Conservation (phyloP, 805 yeast species). For the Candida sithepensis region DNA sequence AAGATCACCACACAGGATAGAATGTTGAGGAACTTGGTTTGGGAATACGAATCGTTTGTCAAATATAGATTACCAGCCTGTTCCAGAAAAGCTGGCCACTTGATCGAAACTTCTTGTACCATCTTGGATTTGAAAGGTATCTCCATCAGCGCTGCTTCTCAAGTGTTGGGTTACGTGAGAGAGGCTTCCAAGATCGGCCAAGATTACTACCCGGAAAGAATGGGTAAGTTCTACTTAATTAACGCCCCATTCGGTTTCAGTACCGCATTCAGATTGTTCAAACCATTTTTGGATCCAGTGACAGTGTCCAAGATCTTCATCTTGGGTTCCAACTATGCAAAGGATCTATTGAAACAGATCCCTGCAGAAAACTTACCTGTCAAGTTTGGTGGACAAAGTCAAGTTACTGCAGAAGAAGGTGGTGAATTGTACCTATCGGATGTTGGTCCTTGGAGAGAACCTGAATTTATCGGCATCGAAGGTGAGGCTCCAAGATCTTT, state of each 20-base stretch:
- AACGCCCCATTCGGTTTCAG: conserved; percentile 98
- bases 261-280: conserved; percentile 85
- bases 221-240: conserved; percentile 95
- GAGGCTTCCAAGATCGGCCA: conserved; percentile 95
- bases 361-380: conserved; percentile 89
- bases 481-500: conserved; percentile 81
- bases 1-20: conserved; percentile 93
- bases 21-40: conserved; percentile 91
- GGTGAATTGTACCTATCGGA: conserved; percentile 79
- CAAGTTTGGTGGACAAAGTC: conserved; percentile 85
- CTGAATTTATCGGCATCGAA: conserved; percentile 86
- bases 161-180: conserved; percentile 81
- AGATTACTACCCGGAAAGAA: conserved; percentile 97
- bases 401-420: conserved; percentile 61
- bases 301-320: conserved; percentile 94
- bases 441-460: conserved; percentile 97
- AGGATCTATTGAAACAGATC: conserved; percentile 85
- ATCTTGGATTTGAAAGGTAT: conserved; percentile 94
- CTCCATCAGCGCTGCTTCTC: conserved; percentile 76
- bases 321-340: conserved; percentile 71
- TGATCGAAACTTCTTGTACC: conserved; percentile 95
- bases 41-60: conserved; percentile 95
- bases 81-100: conserved; percentile 70
- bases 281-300: conserved; percentile 95
- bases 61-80: conserved; percentile 88